phyloP scores from a whole-genome alignment of 306 rosid species.

The Quercus parvula region DNA sequence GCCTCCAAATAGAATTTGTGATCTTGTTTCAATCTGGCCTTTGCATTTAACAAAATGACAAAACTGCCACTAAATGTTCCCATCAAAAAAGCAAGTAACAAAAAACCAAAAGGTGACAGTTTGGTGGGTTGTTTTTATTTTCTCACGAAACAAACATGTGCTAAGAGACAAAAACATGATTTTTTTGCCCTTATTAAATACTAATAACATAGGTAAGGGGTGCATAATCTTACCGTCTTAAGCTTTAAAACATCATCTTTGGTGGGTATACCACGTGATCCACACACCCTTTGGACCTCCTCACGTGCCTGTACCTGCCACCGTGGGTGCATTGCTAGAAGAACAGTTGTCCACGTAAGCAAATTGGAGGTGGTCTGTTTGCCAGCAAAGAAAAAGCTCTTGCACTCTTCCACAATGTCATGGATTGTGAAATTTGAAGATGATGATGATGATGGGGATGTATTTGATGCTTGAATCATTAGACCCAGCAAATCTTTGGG shows the following conservation, averaged over 20 bases:
- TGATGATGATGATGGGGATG: constrained; percentile 4
- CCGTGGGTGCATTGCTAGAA: constrained; percentile 92
- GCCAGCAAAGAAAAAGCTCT: constrained; percentile 98
- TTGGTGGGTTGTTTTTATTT: constrained; percentile 6
- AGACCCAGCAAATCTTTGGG: constrained; percentile 76
- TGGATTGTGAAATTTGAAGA: constrained; percentile 48
- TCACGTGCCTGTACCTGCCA: constrained; percentile 98
- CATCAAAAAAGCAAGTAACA: constrained; percentile 1
- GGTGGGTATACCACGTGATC: constrained; percentile 82
- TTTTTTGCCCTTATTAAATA: constrained; percentile 11
- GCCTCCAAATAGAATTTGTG: neutral
- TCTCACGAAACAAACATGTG: constrained; percentile 25
- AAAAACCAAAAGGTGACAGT: constrained; percentile 28
- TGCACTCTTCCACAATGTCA: constrained; percentile 97
- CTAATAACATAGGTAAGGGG: too few relatives aligned
- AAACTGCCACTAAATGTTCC: constrained; percentile 11
- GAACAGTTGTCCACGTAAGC: constrained; percentile 97
- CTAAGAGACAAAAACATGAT: constrained; percentile 43
- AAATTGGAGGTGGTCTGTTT: constrained; percentile 96
- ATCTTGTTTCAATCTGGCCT: neutral
- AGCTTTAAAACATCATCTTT: constrained; percentile 75
- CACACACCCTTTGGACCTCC: constrained; percentile 73
- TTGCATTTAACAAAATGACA: neutral
- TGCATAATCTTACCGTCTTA: constrained; percentile 58
- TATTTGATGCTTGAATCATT: constrained; percentile 69